A percentile compares a stretch with the other conserved stretches of the same genome.
phyloP scores from a whole-genome alignment of 805 yeast species.

The Kuraishia capsulata region DNA sequence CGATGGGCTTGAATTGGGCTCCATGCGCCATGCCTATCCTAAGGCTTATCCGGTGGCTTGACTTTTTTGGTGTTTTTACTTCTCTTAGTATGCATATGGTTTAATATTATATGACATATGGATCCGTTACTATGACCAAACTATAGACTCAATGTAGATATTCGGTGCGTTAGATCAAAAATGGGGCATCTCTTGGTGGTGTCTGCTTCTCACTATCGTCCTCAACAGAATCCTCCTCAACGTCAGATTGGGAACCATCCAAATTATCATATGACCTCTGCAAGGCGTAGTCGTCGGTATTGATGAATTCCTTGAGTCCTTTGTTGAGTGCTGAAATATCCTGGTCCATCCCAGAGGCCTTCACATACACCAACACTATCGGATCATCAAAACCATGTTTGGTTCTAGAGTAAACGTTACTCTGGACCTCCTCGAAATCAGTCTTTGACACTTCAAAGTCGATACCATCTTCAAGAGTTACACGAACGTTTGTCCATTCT shows the following conservation, averaged over 20 bases:
- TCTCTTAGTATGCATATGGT: background rate
- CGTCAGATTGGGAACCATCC: too few species aligned
- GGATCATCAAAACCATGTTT: conserved; percentile 17
- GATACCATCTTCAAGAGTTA: conserved; percentile 16
- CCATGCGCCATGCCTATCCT: background rate
- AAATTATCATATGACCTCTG: background rate
- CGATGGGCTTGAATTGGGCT: background rate
- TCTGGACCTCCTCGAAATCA: conserved; percentile 17
- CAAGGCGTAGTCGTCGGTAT: conserved; percentile 3
- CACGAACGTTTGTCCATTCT: conserved; percentile 22
- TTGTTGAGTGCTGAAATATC: conserved; percentile 1
- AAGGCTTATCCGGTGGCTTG: background rate
- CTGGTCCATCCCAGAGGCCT: conserved; percentile 13
- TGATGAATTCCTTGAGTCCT: background rate
- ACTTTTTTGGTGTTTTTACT: background rate
- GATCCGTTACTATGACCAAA: too few species aligned
- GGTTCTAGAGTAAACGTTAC: conserved; percentile 12
- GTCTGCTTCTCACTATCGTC: too few species aligned
- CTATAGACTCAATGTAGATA: too few species aligned
- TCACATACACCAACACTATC: conserved; percentile 24
- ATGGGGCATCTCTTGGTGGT: too few species aligned
- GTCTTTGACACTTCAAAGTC: conserved; percentile 12
- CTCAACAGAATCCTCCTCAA: too few species aligned
- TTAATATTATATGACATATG: too few species aligned
- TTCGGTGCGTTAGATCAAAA: too few species aligned